Base-by-base conservation (phyloP, 495 filamentous ascomycete species). In the Bathelium albidoporum region DNA sequence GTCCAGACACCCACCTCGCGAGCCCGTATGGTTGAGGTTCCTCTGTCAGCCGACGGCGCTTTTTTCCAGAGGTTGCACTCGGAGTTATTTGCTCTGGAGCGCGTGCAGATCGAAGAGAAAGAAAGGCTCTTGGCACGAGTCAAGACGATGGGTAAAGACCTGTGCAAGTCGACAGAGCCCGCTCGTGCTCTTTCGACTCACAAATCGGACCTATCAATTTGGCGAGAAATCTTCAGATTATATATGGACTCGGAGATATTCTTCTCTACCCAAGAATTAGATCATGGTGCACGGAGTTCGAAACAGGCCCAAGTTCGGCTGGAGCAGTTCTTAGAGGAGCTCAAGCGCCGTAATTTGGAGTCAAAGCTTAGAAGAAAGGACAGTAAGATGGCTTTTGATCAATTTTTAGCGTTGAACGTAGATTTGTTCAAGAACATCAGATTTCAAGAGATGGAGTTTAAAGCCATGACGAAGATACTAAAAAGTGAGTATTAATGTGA, bases 371-470 rank as follows among this genome's bases (percentile, higher is more conserved):
- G 83, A 72, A 76, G 82, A 39, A 75, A 78, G 29, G 76, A 83
- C 43, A 87, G 85, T 64, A 69, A 72, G 16, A 62, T 70, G 4
- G 82, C 87, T 1, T 78, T 88, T n/a, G 70, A 76, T 16, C 78
- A 76, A 41, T 91, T 91, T 64, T 70, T 90, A 52, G 65, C 74
- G 20, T 76, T 90, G 65, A 91, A 91, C 71, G 74, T 80, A 28
- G 77, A 80, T 34, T 75, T 91, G 24, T 72, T 91, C 43, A 80
- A 81, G 41, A 83, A 85, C 58, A 77, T 91, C 62, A 81, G 81
- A 66, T 91, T 90, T 65, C 87, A 89, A 64, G 86, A 88, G 66
- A 82, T 90, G 43, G 91, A 91, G 66, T 78, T 80, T 59, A 78
- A 76, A 20, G 88, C 88, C 0, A 80, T 89, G 68, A 76, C 71